phyloP scores from a whole-genome alignment of 192 early-diverging fungal species.

The Dimargaris xerosporica region DNA sequence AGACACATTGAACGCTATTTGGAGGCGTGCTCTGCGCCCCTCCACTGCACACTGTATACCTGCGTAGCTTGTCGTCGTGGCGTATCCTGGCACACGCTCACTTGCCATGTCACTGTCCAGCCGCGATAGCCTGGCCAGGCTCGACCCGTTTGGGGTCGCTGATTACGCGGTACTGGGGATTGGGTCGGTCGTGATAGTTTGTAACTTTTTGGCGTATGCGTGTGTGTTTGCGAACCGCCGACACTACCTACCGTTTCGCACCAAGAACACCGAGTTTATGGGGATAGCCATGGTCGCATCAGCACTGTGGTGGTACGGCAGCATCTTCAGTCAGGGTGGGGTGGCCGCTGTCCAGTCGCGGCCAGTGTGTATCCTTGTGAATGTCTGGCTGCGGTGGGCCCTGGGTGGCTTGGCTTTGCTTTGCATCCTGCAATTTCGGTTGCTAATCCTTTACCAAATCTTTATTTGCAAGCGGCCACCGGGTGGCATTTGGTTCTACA shows the following conservation, averaged over 20 bases:
- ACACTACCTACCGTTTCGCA: not conserved
- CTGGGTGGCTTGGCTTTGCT: slow-evolving; percentile 2
- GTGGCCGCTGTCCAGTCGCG: not conserved
- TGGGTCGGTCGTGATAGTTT: not conserved
- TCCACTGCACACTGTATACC: too few species aligned
- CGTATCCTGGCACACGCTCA: too few species aligned
- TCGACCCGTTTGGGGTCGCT: not conserved
- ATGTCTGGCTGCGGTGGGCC: slow-evolving; percentile 1
- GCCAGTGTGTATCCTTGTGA: not conserved
- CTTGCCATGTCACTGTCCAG: too few species aligned
- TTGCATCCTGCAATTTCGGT: not conserved
- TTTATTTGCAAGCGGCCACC: slow-evolving; percentile 1
- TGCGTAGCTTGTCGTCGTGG: too few species aligned
- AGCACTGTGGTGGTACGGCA: not conserved
- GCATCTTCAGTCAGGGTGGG: not conserved
- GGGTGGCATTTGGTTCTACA: not conserved
- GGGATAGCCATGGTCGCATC: not conserved
- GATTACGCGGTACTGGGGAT: not conserved
- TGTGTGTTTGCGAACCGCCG: not conserved
- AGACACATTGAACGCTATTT: too few species aligned
- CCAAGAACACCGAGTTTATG: not conserved
- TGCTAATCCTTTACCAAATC: not conserved
- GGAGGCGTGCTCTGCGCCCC: too few species aligned
- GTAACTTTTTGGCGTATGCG: not conserved
- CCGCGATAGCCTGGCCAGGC: too few species aligned